Evolutionary conservation across 306 rosid genomes (phyloP), one percentile per base, ranked within the genome.

Genomic region (Ziziphus jujuba): DNA sequence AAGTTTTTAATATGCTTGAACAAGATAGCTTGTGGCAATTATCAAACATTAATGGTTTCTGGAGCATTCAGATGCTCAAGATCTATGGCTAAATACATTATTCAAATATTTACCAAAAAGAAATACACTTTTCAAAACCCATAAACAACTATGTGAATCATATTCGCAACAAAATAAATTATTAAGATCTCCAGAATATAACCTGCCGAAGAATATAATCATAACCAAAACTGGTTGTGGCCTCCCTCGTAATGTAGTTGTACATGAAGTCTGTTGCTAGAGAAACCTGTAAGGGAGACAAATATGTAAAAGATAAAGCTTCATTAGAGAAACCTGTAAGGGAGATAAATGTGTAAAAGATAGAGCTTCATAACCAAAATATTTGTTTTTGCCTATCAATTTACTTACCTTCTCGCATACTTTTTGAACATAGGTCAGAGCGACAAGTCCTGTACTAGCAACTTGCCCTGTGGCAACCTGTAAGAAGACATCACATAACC

Each of bases 391-490:
- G 20, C 25, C 23, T 53, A 36, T 65, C 7, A 44, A 61, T 71
- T 51, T 72, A 71, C 87, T 81, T 77, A 92, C 99, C 92, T 93
- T 93, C 80, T 93, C 99, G 8, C 90, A 81, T 52, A 93, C 96
- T 76, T 90, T 93, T 78, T 93, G 99, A 76, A 93, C 99, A 76
- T 93, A 93, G 82, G 97, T 90, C 67, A 90, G 69, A 77, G 89
- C 92, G 74, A 91, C 85, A 90, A 91, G 81, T 74, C 99, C 97
- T 54, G 97, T 90, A 83, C 95, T 90, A 62, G 97, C 97, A 67
- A 91, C 87, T 78, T 95, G 99, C 56, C 92, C 97, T 14, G 99
- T 88, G 69, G 92, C 97, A 84, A 90, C 96, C 97, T 95, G 84
- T 47, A 79, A 43, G 67, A 4, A n/a, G 3, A 61, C 50, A 67